Conservation (phyloP, 2,329 filamentous ascomycete species). For the Colletotrichum filicis region DNA sequence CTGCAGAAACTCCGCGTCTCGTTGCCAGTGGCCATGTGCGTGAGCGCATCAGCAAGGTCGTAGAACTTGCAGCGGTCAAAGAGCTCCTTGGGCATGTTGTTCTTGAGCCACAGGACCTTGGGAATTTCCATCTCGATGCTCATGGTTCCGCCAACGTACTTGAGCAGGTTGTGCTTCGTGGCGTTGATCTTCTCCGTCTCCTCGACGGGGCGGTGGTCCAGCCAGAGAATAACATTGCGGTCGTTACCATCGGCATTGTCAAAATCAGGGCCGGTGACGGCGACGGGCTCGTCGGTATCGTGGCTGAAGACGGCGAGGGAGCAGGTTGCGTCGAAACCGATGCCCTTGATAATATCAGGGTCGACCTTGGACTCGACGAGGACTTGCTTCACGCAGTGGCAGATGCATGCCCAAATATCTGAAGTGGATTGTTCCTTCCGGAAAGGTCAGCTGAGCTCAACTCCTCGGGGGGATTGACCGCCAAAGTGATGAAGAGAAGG, state of each 20-base stretch:
- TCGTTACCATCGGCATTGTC: conserved; percentile 79
- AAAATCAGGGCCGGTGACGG: conserved; percentile 91
- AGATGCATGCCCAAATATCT: conserved; percentile 97
- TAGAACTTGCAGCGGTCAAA: conserved; percentile 98
- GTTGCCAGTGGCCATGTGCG: conserved; percentile 91
- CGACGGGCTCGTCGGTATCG: conserved; percentile 89
- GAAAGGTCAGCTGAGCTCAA: conserved; percentile 14
- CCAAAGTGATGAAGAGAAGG: not conserved
- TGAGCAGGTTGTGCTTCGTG: conserved; percentile 90
- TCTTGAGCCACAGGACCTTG: conserved; percentile 98
- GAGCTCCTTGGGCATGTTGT: conserved; percentile 92
- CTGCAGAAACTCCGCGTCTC: conserved; percentile 96
- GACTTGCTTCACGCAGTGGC: conserved; percentile 84
- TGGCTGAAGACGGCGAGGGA: conserved; percentile 91
- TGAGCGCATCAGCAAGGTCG: conserved; percentile 91
- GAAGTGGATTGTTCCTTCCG: conserved; percentile 92
- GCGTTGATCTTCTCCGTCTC: conserved; percentile 95
- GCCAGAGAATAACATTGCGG: conserved; percentile 96
- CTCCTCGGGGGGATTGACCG: not conserved
- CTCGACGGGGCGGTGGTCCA: conserved; percentile 91
- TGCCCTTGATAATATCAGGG: conserved; percentile 80
- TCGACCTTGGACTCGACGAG: conserved; percentile 85
- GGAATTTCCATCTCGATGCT: conserved; percentile 99
- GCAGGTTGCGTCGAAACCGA: conserved; percentile 99
- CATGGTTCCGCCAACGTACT: conserved; percentile 98